A percentile compares a stretch with the other conserved stretches of the same genome.
These are phyloP conservation scores for Teratosphaeria gauchensis DNA, from an alignment of 2,329 filamentous ascomycete species.

Conservation along the genomic window DNA sequence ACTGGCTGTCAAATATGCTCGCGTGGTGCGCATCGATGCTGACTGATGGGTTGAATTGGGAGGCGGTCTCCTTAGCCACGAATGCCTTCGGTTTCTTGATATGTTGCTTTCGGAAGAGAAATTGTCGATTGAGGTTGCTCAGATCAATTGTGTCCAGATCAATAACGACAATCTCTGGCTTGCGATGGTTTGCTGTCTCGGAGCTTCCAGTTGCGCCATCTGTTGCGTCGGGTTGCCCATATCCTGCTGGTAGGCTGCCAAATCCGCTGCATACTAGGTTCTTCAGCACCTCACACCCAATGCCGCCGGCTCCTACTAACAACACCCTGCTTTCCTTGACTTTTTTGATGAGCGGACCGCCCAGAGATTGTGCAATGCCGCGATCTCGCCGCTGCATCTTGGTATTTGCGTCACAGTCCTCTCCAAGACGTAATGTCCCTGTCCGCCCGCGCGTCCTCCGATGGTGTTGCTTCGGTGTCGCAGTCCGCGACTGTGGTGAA, in stretches of 20 bases:
- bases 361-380: not conserved
- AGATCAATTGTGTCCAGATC: constrained; percentile 98
- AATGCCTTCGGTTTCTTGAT: constrained; percentile 96
- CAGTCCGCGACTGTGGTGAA: not conserved
- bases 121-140: constrained; percentile 95
- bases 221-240: not conserved
- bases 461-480: not conserved
- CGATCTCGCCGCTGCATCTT: constrained; percentile 7
- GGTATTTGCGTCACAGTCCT: not conserved
- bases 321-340: constrained; percentile 44
- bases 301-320: constrained; percentile 92
- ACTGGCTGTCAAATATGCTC: constrained; percentile 85
- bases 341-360: not conserved
- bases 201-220: constrained; percentile 1
- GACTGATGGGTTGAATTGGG: constrained; percentile 79
- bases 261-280: constrained; percentile 89
- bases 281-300: constrained; percentile 95
- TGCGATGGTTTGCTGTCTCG: constrained; percentile 4
- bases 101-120: constrained; percentile 90
- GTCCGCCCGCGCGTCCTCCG: not conserved
- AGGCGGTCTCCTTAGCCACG: constrained; percentile 85
- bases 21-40: constrained; percentile 83
- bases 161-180: constrained; percentile 72
- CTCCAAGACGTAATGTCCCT: not conserved
- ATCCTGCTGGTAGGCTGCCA: constrained; percentile 34